Base-by-base conservation (phyloP, 345 rosid species). In the Melastoma malabathricum region DNA sequence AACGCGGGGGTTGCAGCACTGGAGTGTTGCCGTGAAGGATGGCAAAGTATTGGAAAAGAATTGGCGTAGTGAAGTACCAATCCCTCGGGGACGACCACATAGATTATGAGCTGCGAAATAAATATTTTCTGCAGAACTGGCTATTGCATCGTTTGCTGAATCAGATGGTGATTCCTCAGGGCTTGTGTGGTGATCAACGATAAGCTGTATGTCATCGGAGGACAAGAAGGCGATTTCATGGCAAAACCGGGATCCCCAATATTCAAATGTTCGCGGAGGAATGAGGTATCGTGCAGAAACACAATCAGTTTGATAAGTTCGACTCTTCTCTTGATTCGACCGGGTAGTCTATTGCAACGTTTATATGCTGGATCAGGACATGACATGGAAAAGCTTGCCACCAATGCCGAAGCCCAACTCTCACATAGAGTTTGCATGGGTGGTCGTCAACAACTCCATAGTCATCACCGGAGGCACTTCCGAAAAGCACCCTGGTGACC, bases 11-110 rank as follows among this genome's bases (percentile, higher is more conserved):
- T 23, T 70, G 50, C 90, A 89, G 25, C 95, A 89, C 60, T 89
- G 94, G 95, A 89, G 94, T 48, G 73, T 86, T 46, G 90, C 82
- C 52, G 84, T 83, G 0, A 81, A 77, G 68, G 73, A 83, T 61
- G 97, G 95, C 27, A 75, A 70, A 63, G 77, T 80, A 25, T 52
- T 79, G 15, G 94, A 83, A 44, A 68, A 74, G 53, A 47, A 71
- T 25, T 89, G 97, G 95, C 66, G 59, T 6, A 58, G 57, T 14
- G 90, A 86, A 70, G 57, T 76, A 15, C 88, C 79, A 1, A 81
- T 89, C 51, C 95, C 97, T 25, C 79, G 83, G 39, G 97, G 97
- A 47, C 95, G 97, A 57, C 97, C 95, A 2, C 95, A 89, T 68
- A 79, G 90, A 94, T 89, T 17, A 22, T 44, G 49, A 2, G 39